Conservation (phyloP, 2,329 filamentous ascomycete genomes). For the Zymoseptoria crescenta region DNA sequence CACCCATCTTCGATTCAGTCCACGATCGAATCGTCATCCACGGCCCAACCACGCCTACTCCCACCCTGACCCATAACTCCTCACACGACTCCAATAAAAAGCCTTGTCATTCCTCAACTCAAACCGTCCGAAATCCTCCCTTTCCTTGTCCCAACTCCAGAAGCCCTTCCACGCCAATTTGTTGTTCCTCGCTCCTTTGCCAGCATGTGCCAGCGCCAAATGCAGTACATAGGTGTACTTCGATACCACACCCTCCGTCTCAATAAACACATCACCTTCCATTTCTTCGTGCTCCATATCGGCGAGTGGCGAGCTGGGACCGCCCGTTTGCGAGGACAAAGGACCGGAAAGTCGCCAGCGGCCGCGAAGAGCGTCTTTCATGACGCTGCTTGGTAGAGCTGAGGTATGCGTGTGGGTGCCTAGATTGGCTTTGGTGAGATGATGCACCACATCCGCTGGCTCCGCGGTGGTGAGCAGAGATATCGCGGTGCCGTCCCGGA, state of each 20-base stretch:
- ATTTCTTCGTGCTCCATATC: conserved; percentile 28
- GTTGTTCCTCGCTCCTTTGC: conserved; percentile 61
- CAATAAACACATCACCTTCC: conserved; percentile 67
- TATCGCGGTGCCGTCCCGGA: conserved; percentile 77
- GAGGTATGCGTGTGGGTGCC: conserved; percentile 33
- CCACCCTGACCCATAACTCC: conserved; percentile 37
- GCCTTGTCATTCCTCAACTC: conserved; percentile 52
- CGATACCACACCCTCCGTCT: conserved; percentile 71
- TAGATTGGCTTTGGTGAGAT: conserved; percentile 66
- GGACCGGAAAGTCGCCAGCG: conserved; percentile 59
- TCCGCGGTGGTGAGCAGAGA: conserved; percentile 73
- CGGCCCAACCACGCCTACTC: background rate
- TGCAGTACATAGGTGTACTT: conserved; percentile 86
- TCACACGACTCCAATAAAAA: conserved; percentile 56
- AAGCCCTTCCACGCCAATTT: conserved; percentile 84
- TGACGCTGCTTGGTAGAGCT: conserved; percentile 45
- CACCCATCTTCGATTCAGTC: too few relatives aligned
- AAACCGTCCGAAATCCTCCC: conserved; percentile 87
- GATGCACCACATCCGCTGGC: conserved; percentile 78
- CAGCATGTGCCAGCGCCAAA: conserved; percentile 59
- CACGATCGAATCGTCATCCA: too few relatives aligned
- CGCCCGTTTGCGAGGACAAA: conserved; percentile 8
- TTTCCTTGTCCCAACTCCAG: conserved; percentile 82
- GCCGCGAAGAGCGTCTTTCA: conserved; percentile 60
- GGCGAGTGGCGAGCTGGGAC: conserved; percentile 3